These are phyloP conservation scores for Erigeron philadelphicus DNA, from an alignment of 140 eudicot species.

Conservation along the genomic window DNA sequence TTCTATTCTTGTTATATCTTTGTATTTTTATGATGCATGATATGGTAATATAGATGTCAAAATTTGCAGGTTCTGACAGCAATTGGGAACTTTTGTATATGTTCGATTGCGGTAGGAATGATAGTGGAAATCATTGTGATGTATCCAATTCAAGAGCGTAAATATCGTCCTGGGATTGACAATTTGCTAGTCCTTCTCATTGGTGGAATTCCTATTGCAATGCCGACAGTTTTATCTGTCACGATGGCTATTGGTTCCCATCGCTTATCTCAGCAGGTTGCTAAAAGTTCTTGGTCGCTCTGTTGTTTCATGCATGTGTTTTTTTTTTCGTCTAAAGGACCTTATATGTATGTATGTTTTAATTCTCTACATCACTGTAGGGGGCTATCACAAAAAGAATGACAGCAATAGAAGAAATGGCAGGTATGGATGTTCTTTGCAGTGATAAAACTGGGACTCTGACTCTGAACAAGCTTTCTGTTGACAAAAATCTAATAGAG, in stretches of 20 bases:
- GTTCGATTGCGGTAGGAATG: slow-evolving; percentile 88
- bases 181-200: slow-evolving; percentile 70
- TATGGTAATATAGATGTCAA: slow-evolving; percentile 20
- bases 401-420: slow-evolving; percentile 96
- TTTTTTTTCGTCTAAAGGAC: neutral
- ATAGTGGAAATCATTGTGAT: slow-evolving; percentile 64
- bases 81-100: slow-evolving; percentile 81
- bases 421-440: slow-evolving; percentile 94
- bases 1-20: too few species aligned
- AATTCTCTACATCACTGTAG: slow-evolving; percentile 29
- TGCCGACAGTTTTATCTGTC: slow-evolving; percentile 83
- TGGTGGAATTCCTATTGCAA: slow-evolving; percentile 83
- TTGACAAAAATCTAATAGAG: slow-evolving; percentile 83
- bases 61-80: slow-evolving; percentile 66
- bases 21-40: neutral
- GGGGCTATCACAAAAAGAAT: slow-evolving; percentile 82
- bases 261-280: slow-evolving; percentile 81
- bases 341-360: neutral
- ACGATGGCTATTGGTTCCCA: slow-evolving; percentile 93
- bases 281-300: slow-evolving; percentile 4
- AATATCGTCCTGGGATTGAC: slow-evolving; percentile 78
- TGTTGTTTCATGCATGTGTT: slow-evolving; percentile 6
- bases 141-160: slow-evolving; percentile 74
- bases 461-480: slow-evolving; percentile 77
- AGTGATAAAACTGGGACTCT: slow-evolving; percentile 85